Evolutionary conservation across 345 rosid species (phyloP).

Genomic region (Angophora floribunda): DNA sequence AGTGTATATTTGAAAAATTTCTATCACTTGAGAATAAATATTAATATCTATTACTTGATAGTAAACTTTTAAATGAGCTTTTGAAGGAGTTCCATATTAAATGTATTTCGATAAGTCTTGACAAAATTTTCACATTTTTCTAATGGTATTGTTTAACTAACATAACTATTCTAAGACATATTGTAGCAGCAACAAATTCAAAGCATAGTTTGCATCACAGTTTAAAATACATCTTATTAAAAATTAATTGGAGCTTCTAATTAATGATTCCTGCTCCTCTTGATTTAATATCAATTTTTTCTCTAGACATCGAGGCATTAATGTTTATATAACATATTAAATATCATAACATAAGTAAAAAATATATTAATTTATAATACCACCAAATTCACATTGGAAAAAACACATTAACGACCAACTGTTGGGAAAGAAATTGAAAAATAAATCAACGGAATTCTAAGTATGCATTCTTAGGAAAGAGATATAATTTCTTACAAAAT

Average conservation of each 20-base stretch:
- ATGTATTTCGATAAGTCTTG: not conserved
- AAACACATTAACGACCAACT: not conserved
- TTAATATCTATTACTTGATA: not conserved
- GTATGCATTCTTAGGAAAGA: not conserved
- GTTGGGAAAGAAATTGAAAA: not conserved
- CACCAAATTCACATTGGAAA: not conserved
- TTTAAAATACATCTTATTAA: not conserved
- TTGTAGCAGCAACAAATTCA: not conserved
- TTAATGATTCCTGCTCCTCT: not conserved
- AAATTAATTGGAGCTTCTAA: not conserved
- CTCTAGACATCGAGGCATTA: not conserved
- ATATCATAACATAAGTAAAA: not conserved
- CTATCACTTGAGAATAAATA: not conserved
- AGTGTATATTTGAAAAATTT: not conserved
- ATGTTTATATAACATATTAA: not conserved
- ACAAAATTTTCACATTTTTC: not conserved
- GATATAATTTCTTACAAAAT: not conserved
- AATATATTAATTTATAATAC: not conserved
- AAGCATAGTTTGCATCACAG: not conserved
- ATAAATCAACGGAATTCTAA: not conserved
- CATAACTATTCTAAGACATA: not conserved
- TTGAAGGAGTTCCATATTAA: not conserved
- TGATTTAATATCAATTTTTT: not conserved
- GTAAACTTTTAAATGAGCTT: not conserved
- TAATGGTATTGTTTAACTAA: not conserved